A percentile compares a stretch with the other conserved stretches of the same genome.
Conservation (phyloP, 345 rosid genomes). For the Eucalyptus pauciflora region DNA sequence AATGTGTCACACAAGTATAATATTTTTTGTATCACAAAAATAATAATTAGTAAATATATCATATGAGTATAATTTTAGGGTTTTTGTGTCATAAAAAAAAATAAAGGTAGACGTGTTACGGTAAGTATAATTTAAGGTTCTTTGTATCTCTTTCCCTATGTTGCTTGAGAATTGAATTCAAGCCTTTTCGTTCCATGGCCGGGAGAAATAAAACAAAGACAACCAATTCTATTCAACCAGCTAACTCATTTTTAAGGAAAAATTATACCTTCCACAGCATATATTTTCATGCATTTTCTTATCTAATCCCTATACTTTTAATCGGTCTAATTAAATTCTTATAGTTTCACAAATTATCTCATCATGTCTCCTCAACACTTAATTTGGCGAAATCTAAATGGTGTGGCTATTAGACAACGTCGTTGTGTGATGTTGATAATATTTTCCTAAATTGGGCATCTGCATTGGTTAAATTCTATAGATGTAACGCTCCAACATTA, state of each 20-base stretch:
- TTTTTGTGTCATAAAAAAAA: no score
- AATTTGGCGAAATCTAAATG: background rate
- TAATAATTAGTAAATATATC: no score
- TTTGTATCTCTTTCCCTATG: background rate
- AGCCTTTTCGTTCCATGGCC: background rate
- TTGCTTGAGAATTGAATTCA: background rate
- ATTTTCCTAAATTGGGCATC: background rate
- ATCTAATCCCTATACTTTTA: background rate
- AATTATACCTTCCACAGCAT: fast-evolving
- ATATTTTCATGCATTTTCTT: background rate
- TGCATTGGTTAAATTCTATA: background rate
- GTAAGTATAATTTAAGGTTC: background rate
- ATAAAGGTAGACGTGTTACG: fast-evolving
- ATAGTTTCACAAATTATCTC: background rate
- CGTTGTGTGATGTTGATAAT: background rate
- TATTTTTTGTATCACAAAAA: background rate
- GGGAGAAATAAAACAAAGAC: background rate
- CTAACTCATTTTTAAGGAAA: background rate
- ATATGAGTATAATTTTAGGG: fast-evolving
- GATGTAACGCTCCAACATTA: fast-evolving
- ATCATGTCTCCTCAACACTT: background rate
- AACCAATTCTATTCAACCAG: background rate
- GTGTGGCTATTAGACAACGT: background rate
- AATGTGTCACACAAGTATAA: fast-evolving
- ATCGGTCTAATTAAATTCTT: background rate